Evolutionary conservation across 1,284 basidiomycete species (phyloP), one percentile per base, ranked within the genome.

Genomic region (Rhodotorula sp.): DNA sequence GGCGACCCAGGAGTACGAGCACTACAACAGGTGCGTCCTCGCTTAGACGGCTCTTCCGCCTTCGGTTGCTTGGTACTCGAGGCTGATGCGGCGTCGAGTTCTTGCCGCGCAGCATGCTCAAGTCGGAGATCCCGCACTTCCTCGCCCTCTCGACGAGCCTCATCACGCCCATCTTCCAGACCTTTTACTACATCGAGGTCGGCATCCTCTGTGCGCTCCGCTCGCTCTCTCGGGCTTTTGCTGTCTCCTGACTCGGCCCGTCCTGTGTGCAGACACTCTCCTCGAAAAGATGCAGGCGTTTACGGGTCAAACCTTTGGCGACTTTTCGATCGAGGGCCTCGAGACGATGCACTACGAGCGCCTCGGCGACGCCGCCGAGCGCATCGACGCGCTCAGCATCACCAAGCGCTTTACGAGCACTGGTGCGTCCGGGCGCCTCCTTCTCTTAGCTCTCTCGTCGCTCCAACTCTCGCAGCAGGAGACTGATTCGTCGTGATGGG

Each of bases 141-240:
- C 89, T 99, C 84, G 86, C 86, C 45, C 87, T 97, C 78, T 87
- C 91, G 1, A 90, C 91, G 1, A 87, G 90, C 71, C 97, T 98
- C 83, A 92, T 99, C 80, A 91, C 96, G 75, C 97, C 97, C 1
- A 85, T 99, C 21, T 99, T 97, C 87, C 91, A 97, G 80, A 96
- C 93, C 41, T 95, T 96, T 86, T 99, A 93, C 86, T 99, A 68
- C 52, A 71, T 76, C 56, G 71, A 76, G 53, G 65, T 74, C 49
- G 73, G 74, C 21, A 72, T 76, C 54, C 73, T 76, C 55, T 76
- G 71, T 75, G 41, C 27, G 69, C 54, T 3, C 10, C 34, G 34
- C 7, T 13, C 9, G n/a, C 41, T 41, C 14, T 58, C 53, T 75
- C 70, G 17, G 25, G 13, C 9, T 41, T 14, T 50, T 52, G 44